Conservation (phyloP, 2,329 filamentous ascomycete species). For the Aspergillus neoniger region DNA sequence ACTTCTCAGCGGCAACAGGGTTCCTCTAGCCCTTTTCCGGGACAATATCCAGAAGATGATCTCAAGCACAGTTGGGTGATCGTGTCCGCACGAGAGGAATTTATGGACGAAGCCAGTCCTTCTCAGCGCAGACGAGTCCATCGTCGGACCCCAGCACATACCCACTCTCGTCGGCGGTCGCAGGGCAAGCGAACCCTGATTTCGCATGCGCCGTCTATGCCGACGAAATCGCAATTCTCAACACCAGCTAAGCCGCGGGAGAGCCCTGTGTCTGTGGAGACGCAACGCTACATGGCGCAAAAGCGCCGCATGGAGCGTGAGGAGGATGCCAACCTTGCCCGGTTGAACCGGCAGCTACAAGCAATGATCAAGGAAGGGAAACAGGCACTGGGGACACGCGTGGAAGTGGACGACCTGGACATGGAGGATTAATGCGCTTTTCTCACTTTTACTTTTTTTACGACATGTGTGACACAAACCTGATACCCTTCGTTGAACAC, state of each 20-base stretch:
- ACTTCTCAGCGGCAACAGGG: neutral
- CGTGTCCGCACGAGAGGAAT: conserved; percentile 43
- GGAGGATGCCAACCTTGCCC: conserved; percentile 74
- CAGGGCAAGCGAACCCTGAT: conserved; percentile 26
- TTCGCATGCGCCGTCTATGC: conserved; percentile 25
- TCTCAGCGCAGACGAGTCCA: conserved; percentile 19
- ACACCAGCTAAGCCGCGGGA: conserved; percentile 33
- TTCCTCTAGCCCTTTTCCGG: conserved; percentile 53
- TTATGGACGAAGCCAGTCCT: conserved; percentile 26
- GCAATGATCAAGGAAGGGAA: conserved; percentile 88
- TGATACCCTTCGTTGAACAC: conserved; percentile 7
- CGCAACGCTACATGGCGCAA: conserved; percentile 71
- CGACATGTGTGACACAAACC: neutral
- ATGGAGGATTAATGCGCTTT: conserved; percentile 34
- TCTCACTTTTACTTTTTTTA: neutral
- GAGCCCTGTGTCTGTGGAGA: conserved; percentile 55
- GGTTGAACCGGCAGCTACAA: conserved; percentile 76
- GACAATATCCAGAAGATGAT: conserved; percentile 55
- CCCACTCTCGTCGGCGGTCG: conserved; percentile 18
- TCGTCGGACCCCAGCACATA: conserved; percentile 21
- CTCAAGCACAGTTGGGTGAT: conserved; percentile 72
- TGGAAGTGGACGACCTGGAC: conserved; percentile 61
- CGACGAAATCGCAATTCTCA: conserved; percentile 26
- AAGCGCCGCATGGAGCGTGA: conserved; percentile 73
- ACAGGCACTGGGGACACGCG: conserved; percentile 75